Conservation (phyloP, 352 stramenopile species). For the Phytophthora agathidicida region DNA sequence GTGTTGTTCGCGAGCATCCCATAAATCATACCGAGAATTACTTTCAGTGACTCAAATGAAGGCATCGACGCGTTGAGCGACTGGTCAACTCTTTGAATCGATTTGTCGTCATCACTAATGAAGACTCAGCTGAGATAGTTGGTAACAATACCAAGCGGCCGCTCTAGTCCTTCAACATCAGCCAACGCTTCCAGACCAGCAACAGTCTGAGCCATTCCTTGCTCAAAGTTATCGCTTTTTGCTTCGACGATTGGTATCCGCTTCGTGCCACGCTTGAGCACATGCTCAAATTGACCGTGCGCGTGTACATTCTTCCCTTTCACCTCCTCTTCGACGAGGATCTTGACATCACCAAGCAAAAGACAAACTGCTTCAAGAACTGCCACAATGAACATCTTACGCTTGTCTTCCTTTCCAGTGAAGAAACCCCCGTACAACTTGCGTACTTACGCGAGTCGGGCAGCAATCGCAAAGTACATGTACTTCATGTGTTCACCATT, state of each 20-base stretch:
- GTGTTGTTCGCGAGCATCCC: too few relatives aligned
- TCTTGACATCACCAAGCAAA: neutral
- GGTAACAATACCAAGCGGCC: constrained; percentile 32
- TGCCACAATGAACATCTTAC: constrained; percentile 15
- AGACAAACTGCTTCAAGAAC: constrained; percentile 24
- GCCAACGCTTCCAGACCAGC: constrained; percentile 25
- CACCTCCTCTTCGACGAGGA: constrained; percentile 19
- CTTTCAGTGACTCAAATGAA: constrained; percentile 3
- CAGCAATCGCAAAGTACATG: constrained; percentile 35
- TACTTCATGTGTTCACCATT: constrained; percentile 38
- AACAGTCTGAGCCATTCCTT: constrained; percentile 29
- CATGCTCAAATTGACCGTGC: constrained; percentile 31
- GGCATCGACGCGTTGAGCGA: constrained; percentile 3
- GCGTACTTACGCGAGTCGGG: too few relatives aligned
- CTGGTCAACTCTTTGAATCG: constrained; percentile 8
- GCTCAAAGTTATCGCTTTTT: constrained; percentile 23
- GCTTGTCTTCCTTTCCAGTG: constrained; percentile 25
- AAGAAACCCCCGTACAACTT: too few relatives aligned
- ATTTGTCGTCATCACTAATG: constrained; percentile 26
- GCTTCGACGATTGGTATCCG: constrained; percentile 23
- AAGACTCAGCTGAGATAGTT: constrained; percentile 32
- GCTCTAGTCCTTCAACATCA: constrained; percentile 21
- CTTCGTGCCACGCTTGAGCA: constrained; percentile 31
- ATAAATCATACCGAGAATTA: constrained; percentile 15
- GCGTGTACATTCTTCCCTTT: constrained; percentile 22